phyloP scores from a whole-genome alignment of 371 early-diverging fungal species.

The Lichtheimia ramosa region DNA sequence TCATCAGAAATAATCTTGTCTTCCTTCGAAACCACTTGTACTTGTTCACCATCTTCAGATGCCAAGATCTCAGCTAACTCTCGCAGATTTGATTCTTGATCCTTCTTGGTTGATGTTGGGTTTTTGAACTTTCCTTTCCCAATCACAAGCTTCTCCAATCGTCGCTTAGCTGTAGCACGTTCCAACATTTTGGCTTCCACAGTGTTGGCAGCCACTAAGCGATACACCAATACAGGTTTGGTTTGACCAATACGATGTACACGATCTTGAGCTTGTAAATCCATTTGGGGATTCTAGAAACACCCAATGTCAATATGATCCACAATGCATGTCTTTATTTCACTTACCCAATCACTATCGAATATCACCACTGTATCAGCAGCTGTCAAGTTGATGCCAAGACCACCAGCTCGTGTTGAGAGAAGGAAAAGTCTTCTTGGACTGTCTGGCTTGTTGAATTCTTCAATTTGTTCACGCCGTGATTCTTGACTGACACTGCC shows the following conservation, averaged over 20 bases:
- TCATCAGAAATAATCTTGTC: slow-evolving; percentile 70
- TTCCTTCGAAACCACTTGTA: slow-evolving; percentile 63
- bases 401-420: slow-evolving; percentile 96
- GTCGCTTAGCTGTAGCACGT: slow-evolving; percentile 80
- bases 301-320: no score
- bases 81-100: slow-evolving; percentile 38
- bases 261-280: slow-evolving; percentile 96
- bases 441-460: slow-evolving; percentile 52
- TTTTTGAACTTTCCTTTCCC: slow-evolving; percentile 77
- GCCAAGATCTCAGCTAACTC: slow-evolving; percentile 79
- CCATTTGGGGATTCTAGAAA: slow-evolving; percentile 96
- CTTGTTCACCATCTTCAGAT: slow-evolving; percentile 65
- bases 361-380: slow-evolving; percentile 95
- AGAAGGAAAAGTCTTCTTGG: slow-evolving; percentile 85
- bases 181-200: slow-evolving; percentile 84
- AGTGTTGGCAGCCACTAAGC: slow-evolving; percentile 84
- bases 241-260: slow-evolving; percentile 97
- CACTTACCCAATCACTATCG: slow-evolving; percentile 89
- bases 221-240: slow-evolving; percentile 87
- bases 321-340: not conserved
- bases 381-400: slow-evolving; percentile 93
- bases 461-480: slow-evolving; percentile 76
- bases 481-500: slow-evolving; percentile 82
- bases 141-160: slow-evolving; percentile 89
- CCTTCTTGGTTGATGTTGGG: slow-evolving; percentile 25